A percentile compares a stretch with the other conserved stretches of the same genome.
These are phyloP conservation scores for Melanomma pulvis-pyrius DNA, from an alignment of 495 filamentous ascomycete species.

Conservation along the genomic window DNA sequence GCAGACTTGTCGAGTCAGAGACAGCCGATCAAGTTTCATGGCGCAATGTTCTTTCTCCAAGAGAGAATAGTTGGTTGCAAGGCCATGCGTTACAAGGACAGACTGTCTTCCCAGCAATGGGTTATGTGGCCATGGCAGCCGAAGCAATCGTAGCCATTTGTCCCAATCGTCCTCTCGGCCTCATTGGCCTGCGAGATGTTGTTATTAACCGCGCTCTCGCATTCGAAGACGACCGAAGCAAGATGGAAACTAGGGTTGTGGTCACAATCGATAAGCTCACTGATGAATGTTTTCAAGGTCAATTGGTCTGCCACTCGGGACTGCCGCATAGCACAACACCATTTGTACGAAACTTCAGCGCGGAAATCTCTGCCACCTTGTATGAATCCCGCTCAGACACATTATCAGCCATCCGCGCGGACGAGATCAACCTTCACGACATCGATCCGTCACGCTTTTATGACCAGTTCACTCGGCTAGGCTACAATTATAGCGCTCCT, in stretches of 20 bases:
- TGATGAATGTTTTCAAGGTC: background rate
- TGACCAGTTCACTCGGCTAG: background rate
- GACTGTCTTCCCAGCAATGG: slow-evolving; percentile 25
- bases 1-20: background rate
- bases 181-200: background rate
- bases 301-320: background rate
- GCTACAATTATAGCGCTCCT: background rate
- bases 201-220: background rate
- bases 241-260: too few relatives aligned
- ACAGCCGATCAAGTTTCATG: background rate
- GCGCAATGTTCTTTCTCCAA: background rate
- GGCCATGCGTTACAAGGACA: slow-evolving; percentile 49
- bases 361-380: background rate
- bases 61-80: slow-evolving; percentile 48
- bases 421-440: background rate
- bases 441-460: background rate
- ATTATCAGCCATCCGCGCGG: background rate
- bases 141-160: slow-evolving; percentile 6
- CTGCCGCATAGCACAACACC: too few relatives aligned
- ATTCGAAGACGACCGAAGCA: too few relatives aligned
- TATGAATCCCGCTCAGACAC: background rate
- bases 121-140: slow-evolving; percentile 13
- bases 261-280: too few relatives aligned
- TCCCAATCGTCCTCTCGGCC: background rate
- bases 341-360: background rate